Percentiles rank a stretch among this genome's conserved stretches.
phyloP scores from a whole-genome alignment of 352 stramenopile species.

The Globisporangium canariense region DNA sequence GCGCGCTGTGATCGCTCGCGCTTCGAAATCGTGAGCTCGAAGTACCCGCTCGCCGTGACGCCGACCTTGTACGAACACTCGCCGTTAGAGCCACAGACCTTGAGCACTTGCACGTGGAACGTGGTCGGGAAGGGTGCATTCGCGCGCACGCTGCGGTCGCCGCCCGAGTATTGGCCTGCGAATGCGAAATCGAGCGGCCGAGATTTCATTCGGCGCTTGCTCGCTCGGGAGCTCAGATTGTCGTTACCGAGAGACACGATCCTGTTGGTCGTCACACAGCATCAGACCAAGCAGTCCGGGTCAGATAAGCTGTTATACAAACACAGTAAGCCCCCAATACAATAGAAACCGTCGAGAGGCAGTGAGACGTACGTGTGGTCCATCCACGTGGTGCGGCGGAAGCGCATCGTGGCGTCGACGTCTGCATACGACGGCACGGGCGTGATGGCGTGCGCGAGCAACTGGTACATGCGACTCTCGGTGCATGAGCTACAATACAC shows the following conservation, averaged over 20 bases:
- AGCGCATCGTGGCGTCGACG: slow-evolving; percentile 41
- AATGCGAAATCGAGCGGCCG: slow-evolving; percentile 46
- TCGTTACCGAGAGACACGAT: slow-evolving; percentile 29
- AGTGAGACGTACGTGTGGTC: slow-evolving; percentile 40
- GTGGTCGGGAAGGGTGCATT: slow-evolving; percentile 64
- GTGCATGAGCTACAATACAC: slow-evolving; percentile 29
- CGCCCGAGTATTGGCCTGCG: slow-evolving; percentile 40
- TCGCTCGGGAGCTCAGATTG: neutral
- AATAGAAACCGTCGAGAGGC: neutral
- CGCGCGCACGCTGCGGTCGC: slow-evolving; percentile 61
- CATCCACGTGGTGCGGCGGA: slow-evolving; percentile 32
- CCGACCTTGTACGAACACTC: slow-evolving; percentile 40
- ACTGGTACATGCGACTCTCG: slow-evolving; percentile 66
- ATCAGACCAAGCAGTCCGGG: slow-evolving; percentile 4
- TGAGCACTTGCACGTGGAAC: slow-evolving; percentile 59
- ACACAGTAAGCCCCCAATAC: neutral
- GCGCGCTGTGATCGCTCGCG: slow-evolving; percentile 15
- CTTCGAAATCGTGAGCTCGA: slow-evolving; percentile 59
- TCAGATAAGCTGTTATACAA: neutral
- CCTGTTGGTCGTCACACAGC: slow-evolving; percentile 10
- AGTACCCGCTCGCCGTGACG: slow-evolving; percentile 62
- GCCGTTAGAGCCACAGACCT: slow-evolving; percentile 19
- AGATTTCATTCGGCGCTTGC: slow-evolving; percentile 2
- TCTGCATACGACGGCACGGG: slow-evolving; percentile 65
- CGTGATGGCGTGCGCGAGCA: slow-evolving; percentile 62